Evolutionary conservation across 228 moss, liverwort and hornwort species (phyloP).

Genomic region (Sphagnum magellanicum): DNA sequence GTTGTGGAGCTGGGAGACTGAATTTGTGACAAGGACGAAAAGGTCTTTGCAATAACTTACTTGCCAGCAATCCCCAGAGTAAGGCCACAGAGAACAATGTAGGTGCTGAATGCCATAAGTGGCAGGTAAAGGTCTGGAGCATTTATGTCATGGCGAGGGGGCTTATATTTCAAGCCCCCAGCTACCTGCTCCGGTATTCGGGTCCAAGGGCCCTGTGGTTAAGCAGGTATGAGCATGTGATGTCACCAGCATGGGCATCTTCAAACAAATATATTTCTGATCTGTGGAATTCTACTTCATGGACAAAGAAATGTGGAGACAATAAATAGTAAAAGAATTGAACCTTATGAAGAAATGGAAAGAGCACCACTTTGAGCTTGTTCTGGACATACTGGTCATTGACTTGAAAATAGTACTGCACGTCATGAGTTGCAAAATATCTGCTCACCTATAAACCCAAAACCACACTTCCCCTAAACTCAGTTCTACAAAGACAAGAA

Average conservation of each 20-base stretch:
- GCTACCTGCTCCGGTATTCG: conserved; percentile 99
- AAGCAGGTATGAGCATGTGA: background rate
- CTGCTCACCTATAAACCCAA: conserved; percentile 67
- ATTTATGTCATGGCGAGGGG: conserved; percentile 93
- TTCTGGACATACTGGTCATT: conserved; percentile 98
- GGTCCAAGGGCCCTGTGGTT: conserved; percentile 84
- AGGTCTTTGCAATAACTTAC: conserved; percentile 23
- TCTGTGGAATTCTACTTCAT: background rate
- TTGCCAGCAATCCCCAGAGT: conserved; percentile 66
- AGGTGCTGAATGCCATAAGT: conserved; percentile 89
- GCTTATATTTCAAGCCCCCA: conserved; percentile 91
- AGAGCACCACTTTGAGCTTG: conserved; percentile 96
- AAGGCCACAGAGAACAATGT: conserved; percentile 75
- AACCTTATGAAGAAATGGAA: conserved; percentile 95
- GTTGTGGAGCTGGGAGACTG: too few species aligned
- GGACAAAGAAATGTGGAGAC: background rate
- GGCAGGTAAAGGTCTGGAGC: conserved; percentile 94
- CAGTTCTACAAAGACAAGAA: background rate
- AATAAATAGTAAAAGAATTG: background rate
- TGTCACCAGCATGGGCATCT: background rate
- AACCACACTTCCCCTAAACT: background rate
- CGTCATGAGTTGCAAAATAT: conserved; percentile 79
- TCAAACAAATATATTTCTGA: background rate
- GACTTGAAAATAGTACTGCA: conserved; percentile 93
- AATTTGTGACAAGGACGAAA: background rate